phyloP scores from a whole-genome alignment of 768 basidiomycete species.

The Auricularia cornea region DNA sequence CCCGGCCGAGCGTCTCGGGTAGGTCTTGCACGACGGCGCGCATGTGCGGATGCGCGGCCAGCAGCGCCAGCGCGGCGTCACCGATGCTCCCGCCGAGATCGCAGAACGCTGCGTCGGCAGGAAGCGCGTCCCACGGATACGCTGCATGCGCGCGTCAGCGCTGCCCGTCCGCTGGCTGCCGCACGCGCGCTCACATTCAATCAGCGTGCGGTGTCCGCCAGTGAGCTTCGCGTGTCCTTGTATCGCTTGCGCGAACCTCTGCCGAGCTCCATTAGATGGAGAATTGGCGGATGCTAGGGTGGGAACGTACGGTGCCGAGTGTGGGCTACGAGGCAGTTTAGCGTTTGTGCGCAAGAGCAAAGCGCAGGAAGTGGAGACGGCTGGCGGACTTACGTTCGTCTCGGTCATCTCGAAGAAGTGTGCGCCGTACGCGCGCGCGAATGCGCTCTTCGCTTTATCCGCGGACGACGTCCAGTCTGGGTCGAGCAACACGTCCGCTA shows the following conservation, averaged over 20 bases:
- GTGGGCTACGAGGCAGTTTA: too few relatives aligned
- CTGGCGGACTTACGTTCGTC: background rate
- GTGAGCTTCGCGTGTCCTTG: too few relatives aligned
- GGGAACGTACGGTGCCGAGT: too few relatives aligned
- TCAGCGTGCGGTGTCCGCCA: too few relatives aligned
- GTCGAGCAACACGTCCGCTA: conserved; percentile 30
- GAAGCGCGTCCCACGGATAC: conserved; percentile 6
- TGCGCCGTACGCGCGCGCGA: background rate
- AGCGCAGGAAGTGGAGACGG: too few relatives aligned
- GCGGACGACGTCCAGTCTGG: conserved; percentile 13
- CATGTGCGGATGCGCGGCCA: conserved; percentile 1
- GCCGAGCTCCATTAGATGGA: too few relatives aligned
- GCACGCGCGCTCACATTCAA: too few relatives aligned
- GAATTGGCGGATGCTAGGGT: too few relatives aligned
- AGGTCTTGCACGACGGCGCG: conserved; percentile 6
- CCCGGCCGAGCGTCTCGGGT: conserved; percentile 3
- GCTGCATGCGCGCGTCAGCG: too few relatives aligned
- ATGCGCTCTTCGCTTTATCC: background rate
- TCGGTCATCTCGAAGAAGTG: background rate
- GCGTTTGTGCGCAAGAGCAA: too few relatives aligned
- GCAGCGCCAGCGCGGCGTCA: conserved; percentile 3
- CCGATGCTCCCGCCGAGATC: conserved; percentile 11
- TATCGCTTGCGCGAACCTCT: too few relatives aligned
- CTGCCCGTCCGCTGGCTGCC: too few relatives aligned
- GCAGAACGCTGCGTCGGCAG: background rate